These are phyloP conservation scores for Coemansia sp. DNA, from an alignment of 192 early-diverging fungal species.

Conservation along the genomic window DNA sequence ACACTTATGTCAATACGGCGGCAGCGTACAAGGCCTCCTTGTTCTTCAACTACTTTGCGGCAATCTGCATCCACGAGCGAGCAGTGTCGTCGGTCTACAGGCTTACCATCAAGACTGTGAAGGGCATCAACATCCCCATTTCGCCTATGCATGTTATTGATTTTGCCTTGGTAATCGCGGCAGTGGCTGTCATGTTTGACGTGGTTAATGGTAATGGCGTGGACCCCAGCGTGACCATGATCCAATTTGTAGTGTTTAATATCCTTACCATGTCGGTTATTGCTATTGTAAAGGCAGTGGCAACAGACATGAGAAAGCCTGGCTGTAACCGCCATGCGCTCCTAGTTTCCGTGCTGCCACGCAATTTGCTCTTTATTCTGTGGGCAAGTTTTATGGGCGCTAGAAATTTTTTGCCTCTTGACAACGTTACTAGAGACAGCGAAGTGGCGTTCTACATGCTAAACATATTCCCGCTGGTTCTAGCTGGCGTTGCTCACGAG, in stretches of 20 bases:
- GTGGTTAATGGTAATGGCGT: neutral
- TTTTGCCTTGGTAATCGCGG: neutral
- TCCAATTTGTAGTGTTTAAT: neutral
- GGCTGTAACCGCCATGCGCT: neutral
- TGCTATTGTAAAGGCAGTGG: neutral
- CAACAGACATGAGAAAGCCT: neutral
- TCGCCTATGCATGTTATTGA: neutral
- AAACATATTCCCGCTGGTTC: slow-evolving; percentile 8
- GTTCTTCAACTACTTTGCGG: slow-evolving; percentile 23
- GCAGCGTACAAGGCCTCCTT: slow-evolving; percentile 35
- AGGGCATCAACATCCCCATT: neutral
- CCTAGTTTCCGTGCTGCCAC: neutral
- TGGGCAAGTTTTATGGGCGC: slow-evolving; percentile 12
- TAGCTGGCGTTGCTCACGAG: slow-evolving; percentile 1
- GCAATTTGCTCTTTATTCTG: slow-evolving; percentile 2
- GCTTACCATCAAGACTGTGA: neutral
- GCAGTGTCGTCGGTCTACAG: neutral
- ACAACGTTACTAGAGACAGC: neutral
- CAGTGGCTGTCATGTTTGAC: neutral
- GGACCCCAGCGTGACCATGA: neutral
- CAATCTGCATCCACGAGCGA: neutral
- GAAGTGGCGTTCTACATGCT: slow-evolving; percentile 13
- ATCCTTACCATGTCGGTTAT: neutral
- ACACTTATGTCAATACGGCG: slow-evolving; percentile 9
- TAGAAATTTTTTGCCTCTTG: neutral